Conservation (phyloP, 1,139 yeast species). For the Kluyveromyces marxianus region DNA sequence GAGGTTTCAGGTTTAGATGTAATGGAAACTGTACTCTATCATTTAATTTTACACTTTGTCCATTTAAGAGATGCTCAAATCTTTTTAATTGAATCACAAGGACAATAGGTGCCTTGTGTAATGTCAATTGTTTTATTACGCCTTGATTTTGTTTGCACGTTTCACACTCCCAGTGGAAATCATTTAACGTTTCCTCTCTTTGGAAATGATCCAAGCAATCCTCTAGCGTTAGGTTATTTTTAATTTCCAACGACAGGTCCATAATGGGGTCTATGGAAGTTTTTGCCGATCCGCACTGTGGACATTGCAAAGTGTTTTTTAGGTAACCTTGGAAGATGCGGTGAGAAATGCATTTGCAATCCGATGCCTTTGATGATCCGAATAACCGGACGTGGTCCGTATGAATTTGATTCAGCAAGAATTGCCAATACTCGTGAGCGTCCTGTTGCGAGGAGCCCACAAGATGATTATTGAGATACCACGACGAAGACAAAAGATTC, state of each 20-base stretch:
- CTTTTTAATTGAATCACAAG: constrained; percentile 78
- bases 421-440: constrained; percentile 96
- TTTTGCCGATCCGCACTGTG: constrained; percentile 54
- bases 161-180: constrained; percentile 63
- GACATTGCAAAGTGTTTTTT: constrained; percentile 68
- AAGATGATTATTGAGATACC: constrained; percentile 73
- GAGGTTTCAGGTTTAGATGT: constrained; percentile 61
- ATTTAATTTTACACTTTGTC: constrained; percentile 58
- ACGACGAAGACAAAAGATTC: constrained; percentile 60
- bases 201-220: constrained; percentile 76
- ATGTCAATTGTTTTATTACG: constrained; percentile 64
- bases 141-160: constrained; percentile 53
- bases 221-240: constrained; percentile 36
- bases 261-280: constrained; percentile 81
- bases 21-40: constrained; percentile 66
- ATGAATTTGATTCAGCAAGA: constrained; percentile 78
- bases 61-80: constrained; percentile 65
- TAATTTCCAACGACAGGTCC: constrained; percentile 76
- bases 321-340: constrained; percentile 68
- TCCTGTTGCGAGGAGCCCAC: constrained; percentile 97
- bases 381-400: constrained; percentile 31
- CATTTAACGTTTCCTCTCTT: constrained; percentile 59
- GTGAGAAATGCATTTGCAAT: constrained; percentile 76
- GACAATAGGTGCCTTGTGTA: constrained; percentile 67
- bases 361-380: constrained; percentile 16